Base-by-base conservation (phyloP, 352 stramenopile species). In the Thraustochytrium sp. region DNA sequence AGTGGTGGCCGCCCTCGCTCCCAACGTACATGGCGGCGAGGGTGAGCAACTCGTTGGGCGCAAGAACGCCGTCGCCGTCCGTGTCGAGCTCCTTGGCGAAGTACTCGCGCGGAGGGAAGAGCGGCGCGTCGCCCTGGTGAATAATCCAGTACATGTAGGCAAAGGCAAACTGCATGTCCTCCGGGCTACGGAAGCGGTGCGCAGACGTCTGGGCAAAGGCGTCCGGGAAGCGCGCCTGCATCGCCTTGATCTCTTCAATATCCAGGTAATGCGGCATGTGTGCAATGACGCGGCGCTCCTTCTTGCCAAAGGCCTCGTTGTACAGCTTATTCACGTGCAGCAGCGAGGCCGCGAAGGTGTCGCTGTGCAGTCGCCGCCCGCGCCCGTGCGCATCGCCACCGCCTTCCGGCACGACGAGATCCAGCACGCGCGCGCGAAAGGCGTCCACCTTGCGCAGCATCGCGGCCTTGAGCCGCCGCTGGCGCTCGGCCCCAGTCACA, bases 131-230 rank as follows among this genome's bases (percentile, higher is more conserved):
- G 84, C 95, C 89, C 11, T 91, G 89, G 65, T 97, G 94, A 23
- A 96, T 90, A 34, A 97, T 61, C 85, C 96, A 98, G 85, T 97
- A 94, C 84, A 97, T 97, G 86, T 98, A 98, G 42, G 91, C 90
- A 82, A 98, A 98, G 76, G 92, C 93, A 80, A 97, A 98, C 84
- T 98, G 94, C 92, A 98, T 95, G 87, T 98, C 94, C 51, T 96
- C 85, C 5, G 90, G 88, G 59, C 93, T 90, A 34, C 94, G 92
- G 84, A 98, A 98, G 4, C 93, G 91, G 63, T 97, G 92, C 4
- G 86, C 68, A 23, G 91, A 94, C 21, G 93, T 97, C 21, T 87
- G 86, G 11, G 92, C 80, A 42, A 92, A 91, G 82, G 95, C 91
- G 11, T 86, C 84, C 0, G 86, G 87, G 31, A 88, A 85, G 13